phyloP scores from a whole-genome alignment of 73 alveolate genomes.

The Paraurostyla sp. region DNA sequence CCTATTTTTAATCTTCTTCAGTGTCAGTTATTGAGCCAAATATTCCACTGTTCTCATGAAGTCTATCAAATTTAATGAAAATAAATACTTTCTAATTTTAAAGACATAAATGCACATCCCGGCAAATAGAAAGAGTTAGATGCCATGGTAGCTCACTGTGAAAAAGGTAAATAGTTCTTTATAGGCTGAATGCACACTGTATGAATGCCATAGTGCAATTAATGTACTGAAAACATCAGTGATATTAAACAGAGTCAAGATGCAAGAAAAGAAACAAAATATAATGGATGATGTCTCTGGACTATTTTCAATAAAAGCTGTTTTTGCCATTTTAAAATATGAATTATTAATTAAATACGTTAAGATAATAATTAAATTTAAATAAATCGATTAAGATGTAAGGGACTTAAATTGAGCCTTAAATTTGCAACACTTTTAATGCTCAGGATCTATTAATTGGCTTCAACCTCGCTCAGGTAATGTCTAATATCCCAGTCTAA shows the following conservation, averaged over 20 bases:
- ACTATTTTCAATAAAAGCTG: not conserved
- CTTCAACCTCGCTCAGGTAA: not conserved
- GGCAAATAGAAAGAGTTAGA: not conserved
- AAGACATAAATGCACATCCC: constrained; percentile 30
- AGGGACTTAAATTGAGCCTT: not conserved
- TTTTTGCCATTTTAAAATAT: constrained; percentile 22
- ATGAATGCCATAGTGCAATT: constrained; percentile 23
- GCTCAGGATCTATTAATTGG: not conserved
- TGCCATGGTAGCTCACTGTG: constrained; percentile 37
- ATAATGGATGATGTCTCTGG: not conserved
- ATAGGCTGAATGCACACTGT: not conserved
- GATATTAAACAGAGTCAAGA: not conserved
- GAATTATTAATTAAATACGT: not conserved
- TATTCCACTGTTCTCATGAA: not conserved
- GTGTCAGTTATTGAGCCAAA: not conserved
- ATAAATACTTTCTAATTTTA: not conserved
- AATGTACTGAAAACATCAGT: constrained; percentile 7
- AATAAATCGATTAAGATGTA: not conserved
- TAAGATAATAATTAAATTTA: not conserved
- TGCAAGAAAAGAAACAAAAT: not conserved
- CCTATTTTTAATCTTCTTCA: constrained; percentile 1
- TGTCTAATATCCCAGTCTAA: constrained; percentile 30
- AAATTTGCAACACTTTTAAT: not conserved
- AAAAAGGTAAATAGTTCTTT: constrained; percentile 29
- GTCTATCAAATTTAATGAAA: not conserved